Percentiles rank a stretch among this genome's conserved stretches.
These are phyloP conservation scores for Suillus paluster DNA, from an alignment of 768 basidiomycete species.

Conservation along the genomic window DNA sequence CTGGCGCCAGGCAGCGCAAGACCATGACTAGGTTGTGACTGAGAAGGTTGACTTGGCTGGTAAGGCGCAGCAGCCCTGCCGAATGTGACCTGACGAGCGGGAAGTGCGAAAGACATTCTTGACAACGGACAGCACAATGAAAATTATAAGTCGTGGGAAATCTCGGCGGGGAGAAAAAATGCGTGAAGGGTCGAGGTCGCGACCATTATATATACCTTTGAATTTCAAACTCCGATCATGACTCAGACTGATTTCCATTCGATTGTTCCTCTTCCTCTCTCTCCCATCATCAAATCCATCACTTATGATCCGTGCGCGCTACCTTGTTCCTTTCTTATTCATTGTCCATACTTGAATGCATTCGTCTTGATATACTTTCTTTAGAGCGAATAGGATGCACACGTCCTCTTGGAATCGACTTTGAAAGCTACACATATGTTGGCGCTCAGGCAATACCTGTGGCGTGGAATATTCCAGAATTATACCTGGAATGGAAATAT, in stretches of 20 bases:
- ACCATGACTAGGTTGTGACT: slow-evolving; percentile 50
- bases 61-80: slow-evolving; percentile 60
- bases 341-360: background rate
- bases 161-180: slow-evolving; percentile 29
- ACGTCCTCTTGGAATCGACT: background rate
- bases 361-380: background rate
- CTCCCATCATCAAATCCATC: slow-evolving; percentile 27
- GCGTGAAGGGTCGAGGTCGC: slow-evolving; percentile 17
- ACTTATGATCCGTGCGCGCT: slow-evolving; percentile 18
- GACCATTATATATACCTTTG: slow-evolving; percentile 30
- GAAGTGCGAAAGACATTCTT: slow-evolving; percentile 65
- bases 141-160: slow-evolving; percentile 25
- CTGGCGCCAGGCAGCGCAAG: slow-evolving; percentile 58
- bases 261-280: slow-evolving; percentile 23
- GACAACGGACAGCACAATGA: slow-evolving; percentile 13
- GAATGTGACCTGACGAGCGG: slow-evolving; percentile 80
- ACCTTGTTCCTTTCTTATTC: background rate
- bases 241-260: slow-evolving; percentile 19
- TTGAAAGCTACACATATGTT: background rate
- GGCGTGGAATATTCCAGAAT: slow-evolving; percentile 31
- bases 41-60: slow-evolving; percentile 48
- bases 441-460: slow-evolving; percentile 7
- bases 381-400: background rate
- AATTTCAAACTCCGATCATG: slow-evolving; percentile 36
- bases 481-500: slow-evolving; percentile 16